phyloP scores from a whole-genome alignment of 163 green algal genomes.

The Scenedesmus sp. region DNA sequence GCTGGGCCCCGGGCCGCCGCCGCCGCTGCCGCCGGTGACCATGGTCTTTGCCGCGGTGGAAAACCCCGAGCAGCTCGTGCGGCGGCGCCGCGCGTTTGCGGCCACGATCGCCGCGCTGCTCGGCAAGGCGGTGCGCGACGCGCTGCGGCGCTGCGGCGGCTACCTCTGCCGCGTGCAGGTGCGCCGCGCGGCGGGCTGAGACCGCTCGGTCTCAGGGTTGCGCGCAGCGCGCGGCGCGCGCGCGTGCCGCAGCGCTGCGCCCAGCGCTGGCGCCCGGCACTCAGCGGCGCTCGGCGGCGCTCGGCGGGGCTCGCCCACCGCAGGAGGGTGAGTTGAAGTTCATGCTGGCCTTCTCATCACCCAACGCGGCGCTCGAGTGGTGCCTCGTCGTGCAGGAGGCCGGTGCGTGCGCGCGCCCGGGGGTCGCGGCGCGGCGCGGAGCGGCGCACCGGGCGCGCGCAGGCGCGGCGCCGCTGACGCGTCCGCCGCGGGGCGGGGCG shows the following conservation, averaged over 20 bases:
- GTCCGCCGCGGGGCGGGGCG: too few species aligned
- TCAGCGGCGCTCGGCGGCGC: too few species aligned
- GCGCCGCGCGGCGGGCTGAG: too few species aligned
- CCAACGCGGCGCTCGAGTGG: constrained; percentile 18
- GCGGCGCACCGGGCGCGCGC: too few species aligned
- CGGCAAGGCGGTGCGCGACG: constrained; percentile 7
- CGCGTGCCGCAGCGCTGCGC: too few species aligned
- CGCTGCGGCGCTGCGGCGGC: constrained; percentile 14
- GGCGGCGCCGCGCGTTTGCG: neutral
- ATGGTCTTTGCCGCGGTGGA: constrained; percentile 32
- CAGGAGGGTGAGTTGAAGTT: constrained; percentile 22
- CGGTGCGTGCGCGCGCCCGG: neutral
- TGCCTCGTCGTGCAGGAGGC: constrained; percentile 27
- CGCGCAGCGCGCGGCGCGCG: too few species aligned
- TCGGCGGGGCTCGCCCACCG: too few species aligned
- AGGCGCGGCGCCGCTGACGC: too few species aligned
- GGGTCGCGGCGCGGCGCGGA: too few species aligned
- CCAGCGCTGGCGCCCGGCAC: too few species aligned
- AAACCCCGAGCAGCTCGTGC: neutral
- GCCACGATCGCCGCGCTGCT: constrained; percentile 1
- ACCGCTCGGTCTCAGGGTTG: too few species aligned
- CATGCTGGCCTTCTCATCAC: constrained; percentile 23
- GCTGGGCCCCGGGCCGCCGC: neutral
- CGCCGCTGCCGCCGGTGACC: constrained; percentile 17
- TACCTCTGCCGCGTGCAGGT: constrained; percentile 26